Evolutionary conservation across 257 asterid genomes (phyloP).

Genomic region (Prunella vulgaris): DNA sequence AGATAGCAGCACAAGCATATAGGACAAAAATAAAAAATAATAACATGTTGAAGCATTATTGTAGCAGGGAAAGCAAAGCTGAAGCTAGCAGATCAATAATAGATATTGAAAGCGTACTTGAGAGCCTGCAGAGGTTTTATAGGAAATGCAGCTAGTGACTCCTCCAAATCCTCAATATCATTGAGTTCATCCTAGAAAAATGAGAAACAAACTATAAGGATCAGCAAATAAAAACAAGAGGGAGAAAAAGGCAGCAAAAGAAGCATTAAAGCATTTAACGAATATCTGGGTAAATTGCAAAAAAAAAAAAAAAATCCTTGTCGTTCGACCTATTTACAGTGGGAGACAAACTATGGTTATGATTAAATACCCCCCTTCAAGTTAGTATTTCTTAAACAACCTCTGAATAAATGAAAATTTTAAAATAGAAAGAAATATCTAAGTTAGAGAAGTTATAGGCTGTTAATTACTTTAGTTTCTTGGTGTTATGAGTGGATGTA

Average conservation of each 20-base stretch:
- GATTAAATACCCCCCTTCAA: not conserved
- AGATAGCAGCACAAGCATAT: slow-evolving; percentile 13
- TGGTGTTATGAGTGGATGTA: no score
- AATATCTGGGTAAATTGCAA: not conserved
- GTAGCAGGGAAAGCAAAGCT: no score
- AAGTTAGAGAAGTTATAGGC: no score
- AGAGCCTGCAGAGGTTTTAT: slow-evolving; percentile 92
- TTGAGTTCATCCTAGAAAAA: slow-evolving; percentile 54
- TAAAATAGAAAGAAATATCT: not conserved
- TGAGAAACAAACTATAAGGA: slow-evolving; percentile 14
- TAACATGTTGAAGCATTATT: slow-evolving; percentile 12
- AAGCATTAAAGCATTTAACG: slow-evolving; percentile 3
- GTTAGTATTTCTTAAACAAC: not conserved
- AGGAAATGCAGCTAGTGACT: slow-evolving; percentile 83
- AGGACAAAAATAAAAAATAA: not conserved
- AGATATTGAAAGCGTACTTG: slow-evolving; percentile 46
- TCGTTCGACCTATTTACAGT: not conserved
- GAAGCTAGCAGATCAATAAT: slow-evolving; percentile 17
- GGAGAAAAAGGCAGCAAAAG: slow-evolving; percentile 1
- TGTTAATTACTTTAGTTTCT: no score
- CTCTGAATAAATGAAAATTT: not conserved
- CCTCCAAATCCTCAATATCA: slow-evolving; percentile 61
- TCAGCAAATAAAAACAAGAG: slow-evolving; percentile 15
- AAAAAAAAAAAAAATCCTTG: not conserved
- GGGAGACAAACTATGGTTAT: not conserved